These are phyloP conservation scores for Nakazawaea ernobii DNA, from an alignment of 805 yeast genomes.

Conservation along the genomic window DNA sequence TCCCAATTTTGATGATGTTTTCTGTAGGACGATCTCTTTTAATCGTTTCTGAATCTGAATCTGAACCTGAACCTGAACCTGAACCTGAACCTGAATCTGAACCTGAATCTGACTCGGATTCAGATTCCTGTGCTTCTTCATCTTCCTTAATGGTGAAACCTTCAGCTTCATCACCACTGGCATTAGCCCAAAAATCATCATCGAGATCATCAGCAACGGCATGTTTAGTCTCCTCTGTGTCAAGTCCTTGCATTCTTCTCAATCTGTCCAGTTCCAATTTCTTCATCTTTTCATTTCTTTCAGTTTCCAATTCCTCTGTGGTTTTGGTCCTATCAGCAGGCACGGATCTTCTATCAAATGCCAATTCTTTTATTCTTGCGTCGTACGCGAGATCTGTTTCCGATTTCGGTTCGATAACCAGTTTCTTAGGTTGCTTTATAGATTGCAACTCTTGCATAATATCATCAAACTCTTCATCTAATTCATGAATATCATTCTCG, in stretches of 20 bases:
- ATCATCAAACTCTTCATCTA: constrained; percentile 71
- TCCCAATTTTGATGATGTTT: constrained; percentile 27
- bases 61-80: background rate
- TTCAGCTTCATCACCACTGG: constrained; percentile 41
- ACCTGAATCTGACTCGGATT: constrained; percentile 26
- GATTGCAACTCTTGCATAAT: constrained; percentile 39
- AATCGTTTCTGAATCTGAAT: constrained; percentile 3
- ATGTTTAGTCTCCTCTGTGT: constrained; percentile 35
- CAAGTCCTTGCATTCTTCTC: constrained; percentile 68
- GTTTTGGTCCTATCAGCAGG: constrained; percentile 82
- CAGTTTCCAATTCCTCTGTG: constrained; percentile 59
- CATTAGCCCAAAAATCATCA: constrained; percentile 63
- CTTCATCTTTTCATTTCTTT: constrained; percentile 53
- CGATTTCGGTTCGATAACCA: constrained; percentile 28
- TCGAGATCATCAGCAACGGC: constrained; percentile 62
- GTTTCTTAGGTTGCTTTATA: constrained; percentile 13
- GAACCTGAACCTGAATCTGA: constrained; percentile 23
- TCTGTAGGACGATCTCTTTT: constrained; percentile 7
- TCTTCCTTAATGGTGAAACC: constrained; percentile 34
- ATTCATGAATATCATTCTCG: constrained; percentile 55
- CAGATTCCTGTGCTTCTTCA: too few relatives aligned
- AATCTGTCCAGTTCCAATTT: constrained; percentile 62
- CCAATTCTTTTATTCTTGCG: constrained; percentile 57
- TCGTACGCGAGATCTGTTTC: constrained; percentile 53
- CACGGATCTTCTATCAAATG: constrained; percentile 68